Evolutionary conservation across 176 grass and related monocot genomes (phyloP).

Genomic region (Thinopyrum elongatum): DNA sequence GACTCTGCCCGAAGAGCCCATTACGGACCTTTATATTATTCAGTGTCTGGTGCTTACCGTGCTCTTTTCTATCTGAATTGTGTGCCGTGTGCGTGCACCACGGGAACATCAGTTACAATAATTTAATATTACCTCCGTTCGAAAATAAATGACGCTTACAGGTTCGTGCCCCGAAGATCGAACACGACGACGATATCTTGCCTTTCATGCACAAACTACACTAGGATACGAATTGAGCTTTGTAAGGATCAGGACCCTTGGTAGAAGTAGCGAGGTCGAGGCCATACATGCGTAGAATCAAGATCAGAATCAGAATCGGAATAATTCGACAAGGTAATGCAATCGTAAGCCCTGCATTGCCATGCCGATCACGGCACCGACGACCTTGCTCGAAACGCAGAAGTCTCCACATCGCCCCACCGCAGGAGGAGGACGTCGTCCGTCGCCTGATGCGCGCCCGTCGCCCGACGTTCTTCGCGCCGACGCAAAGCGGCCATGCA

Average conservation of each 20-base stretch:
- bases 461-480: conserved; percentile 30
- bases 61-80: neutral
- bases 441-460: neutral
- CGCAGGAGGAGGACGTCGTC: neutral
- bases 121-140: too few relatives aligned
- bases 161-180: neutral
- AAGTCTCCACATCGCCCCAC: neutral
- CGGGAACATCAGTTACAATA: neutral
- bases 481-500: conserved; percentile 33
- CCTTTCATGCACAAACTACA: neutral
- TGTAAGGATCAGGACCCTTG: neutral
- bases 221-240: neutral
- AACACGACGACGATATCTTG: neutral
- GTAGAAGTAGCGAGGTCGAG: neutral
- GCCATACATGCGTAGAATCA: neutral
- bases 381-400: neutral
- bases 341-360: neutral
- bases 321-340: neutral
- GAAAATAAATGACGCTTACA: too few relatives aligned
- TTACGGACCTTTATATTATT: neutral
- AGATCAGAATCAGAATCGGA: neutral
- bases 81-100: neutral
- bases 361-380: neutral
- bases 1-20: neutral
- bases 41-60: too few relatives aligned